Base-by-base conservation (phyloP, 768 basidiomycete species). In the Paxillus rubicundulus region DNA sequence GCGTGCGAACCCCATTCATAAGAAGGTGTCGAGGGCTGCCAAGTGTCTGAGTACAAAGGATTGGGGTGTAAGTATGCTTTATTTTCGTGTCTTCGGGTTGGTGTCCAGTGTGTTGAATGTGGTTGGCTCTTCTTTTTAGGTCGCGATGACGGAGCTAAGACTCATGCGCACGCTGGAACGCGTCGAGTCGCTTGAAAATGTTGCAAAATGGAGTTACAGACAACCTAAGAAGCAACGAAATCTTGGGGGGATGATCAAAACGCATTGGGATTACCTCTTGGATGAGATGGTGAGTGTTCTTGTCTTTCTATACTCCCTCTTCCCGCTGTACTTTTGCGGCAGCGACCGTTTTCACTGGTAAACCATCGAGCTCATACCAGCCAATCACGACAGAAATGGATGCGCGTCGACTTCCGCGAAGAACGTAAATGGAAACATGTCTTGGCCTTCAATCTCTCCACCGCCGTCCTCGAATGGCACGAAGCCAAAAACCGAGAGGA, bases 201-300 rank as follows among this genome's bases (percentile, higher is more conserved):
- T 79, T 10, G 86, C 85, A 4, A 76, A 82, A 33, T 99, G 97
- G 96, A 88, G 89, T 58, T 91, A 96, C 61, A 75, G 96, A 47
- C 97, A 99, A 63, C 93, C 94, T 9, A 98, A 96, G 71, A 96
- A 94, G 70, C 91, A 95, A 63, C 79, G 89, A 53, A 87, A 84
- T 27, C 78, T 93, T 16, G 84, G 86, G 18, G 84, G 85, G 1
- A 59, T 86, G 45, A 74, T 76, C 2, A 97, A 95, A 71, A 83
- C 87, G 1, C 93, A 98, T 63, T 95, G 92, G 92, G 97, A 98
- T 66, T 89, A 94, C 69, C 76, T 99, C 32, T 71, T 99, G 69
- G 96, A 98, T 55, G 97, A 99, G 71, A 93, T 98, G 93, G 92
- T 91, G 49, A 60, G 81, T 73, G 17, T 27, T 37, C 16, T 39